Conservation (phyloP, 1,139 yeast genomes). For the Protomyces inouyei region DNA sequence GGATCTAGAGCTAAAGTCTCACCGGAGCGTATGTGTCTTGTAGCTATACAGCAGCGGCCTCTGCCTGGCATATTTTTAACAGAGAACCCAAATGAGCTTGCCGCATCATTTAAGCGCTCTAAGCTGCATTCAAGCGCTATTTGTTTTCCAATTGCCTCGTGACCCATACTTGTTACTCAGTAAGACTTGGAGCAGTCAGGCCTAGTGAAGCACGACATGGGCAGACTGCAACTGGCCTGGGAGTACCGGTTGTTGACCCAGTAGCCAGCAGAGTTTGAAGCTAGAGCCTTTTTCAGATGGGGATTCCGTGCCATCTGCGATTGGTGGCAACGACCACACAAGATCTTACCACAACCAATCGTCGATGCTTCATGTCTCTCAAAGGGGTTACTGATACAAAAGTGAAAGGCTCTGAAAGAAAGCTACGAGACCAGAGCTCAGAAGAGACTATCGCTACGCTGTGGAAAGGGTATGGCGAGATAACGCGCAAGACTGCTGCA, state of each 20-base stretch:
- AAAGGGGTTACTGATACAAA: neutral
- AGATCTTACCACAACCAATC: no score
- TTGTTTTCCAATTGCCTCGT: no score
- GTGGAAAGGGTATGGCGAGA: slow-evolving; percentile 8
- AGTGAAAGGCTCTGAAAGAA: neutral
- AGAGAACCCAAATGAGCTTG: neutral
- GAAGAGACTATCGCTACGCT: neutral
- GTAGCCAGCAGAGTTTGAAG: no score
- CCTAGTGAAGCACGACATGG: no score
- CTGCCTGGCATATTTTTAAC: neutral
- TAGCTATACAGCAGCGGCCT: slow-evolving; percentile 1
- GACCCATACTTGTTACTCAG: no score
- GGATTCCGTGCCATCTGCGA: no score
- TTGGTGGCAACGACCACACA: no score
- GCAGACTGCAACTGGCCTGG: no score
- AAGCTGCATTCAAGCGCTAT: neutral
- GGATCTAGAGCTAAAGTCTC: slow-evolving; percentile 1
- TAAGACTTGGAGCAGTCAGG: no score
- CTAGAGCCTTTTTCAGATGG: no score
- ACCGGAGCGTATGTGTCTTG: neutral
- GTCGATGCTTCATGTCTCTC: neutral
- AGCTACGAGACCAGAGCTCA: neutral
- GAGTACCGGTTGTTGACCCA: no score
- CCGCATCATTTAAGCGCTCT: neutral
- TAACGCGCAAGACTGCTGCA: neutral